Percentiles rank a stretch among this genome's conserved stretches.
Evolutionary conservation across 2,329 filamentous ascomycete species (phyloP).

Genomic region (Ophiostoma ulmi): DNA sequence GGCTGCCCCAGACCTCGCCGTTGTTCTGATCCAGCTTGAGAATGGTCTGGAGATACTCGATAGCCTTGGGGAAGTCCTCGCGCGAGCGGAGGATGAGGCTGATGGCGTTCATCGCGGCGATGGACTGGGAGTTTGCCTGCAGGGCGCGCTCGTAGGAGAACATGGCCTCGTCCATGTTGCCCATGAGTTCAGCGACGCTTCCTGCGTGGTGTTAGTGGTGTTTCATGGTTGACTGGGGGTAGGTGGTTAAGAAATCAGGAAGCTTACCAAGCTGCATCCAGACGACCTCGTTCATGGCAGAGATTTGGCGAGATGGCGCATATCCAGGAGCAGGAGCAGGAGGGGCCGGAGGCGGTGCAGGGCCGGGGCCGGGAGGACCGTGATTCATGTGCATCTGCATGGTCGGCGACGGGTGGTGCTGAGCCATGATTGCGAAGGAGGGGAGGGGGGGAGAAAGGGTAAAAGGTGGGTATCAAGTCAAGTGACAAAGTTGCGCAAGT

Average conservation of each 20-base stretch:
- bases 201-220: conserved; percentile 46
- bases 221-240: too few species aligned
- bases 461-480: neutral
- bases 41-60: conserved; percentile 88
- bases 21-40: conserved; percentile 83
- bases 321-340: conserved; percentile 45
- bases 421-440: conserved; percentile 52
- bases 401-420: conserved; percentile 75
- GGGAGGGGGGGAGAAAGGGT: neutral
- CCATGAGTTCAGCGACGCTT: conserved; percentile 78
- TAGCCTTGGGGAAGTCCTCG: conserved; percentile 88
- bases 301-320: conserved; percentile 67
- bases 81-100: conserved; percentile 85
- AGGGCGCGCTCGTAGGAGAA: conserved; percentile 86
- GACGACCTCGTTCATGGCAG: conserved; percentile 74
- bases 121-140: conserved; percentile 79
- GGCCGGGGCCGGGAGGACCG: conserved; percentile 58
- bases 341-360: conserved; percentile 43
- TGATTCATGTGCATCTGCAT: conserved; percentile 63
- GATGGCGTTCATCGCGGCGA: conserved; percentile 89
- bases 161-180: conserved; percentile 83
- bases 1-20: conserved; percentile 92
- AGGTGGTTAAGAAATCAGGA: neutral
- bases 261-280: conserved; percentile 88
- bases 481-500: neutral